phyloP scores from a whole-genome alignment of 2,329 filamentous ascomycete species.

The Monilinia fructicola region DNA sequence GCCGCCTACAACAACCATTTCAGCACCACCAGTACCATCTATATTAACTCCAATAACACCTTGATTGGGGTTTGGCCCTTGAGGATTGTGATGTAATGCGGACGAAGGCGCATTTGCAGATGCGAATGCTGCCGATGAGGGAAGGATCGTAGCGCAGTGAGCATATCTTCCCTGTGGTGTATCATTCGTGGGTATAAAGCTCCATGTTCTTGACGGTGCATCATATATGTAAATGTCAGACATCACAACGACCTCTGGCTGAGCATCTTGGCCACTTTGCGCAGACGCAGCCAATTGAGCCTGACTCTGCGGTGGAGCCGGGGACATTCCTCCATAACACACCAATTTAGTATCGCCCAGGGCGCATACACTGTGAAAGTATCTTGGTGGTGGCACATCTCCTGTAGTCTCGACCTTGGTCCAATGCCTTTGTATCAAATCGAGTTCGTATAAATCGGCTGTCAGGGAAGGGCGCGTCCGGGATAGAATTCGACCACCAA shows the following conservation, averaged over 20 bases:
- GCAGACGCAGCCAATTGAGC: slow-evolving; percentile 48
- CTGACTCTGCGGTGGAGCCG: slow-evolving; percentile 51
- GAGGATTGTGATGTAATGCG: slow-evolving; percentile 85
- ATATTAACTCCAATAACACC: slow-evolving; percentile 85
- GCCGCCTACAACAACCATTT: slow-evolving; percentile 96
- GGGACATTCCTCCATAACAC: slow-evolving; percentile 98
- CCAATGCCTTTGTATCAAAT: slow-evolving; percentile 90
- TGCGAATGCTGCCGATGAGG: slow-evolving; percentile 82
- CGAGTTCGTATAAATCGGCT: slow-evolving; percentile 88
- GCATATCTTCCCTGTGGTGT: slow-evolving; percentile 92
- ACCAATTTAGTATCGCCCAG: slow-evolving; percentile 94
- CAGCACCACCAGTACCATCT: slow-evolving; percentile 86
- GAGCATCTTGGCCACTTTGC: slow-evolving; percentile 56
- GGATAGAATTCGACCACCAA: slow-evolving; percentile 86
- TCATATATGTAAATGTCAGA: slow-evolving; percentile 97
- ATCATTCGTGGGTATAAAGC: slow-evolving; percentile 75
- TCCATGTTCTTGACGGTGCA: slow-evolving; percentile 79
- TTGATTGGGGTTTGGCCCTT: slow-evolving; percentile 79
- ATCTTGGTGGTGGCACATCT: slow-evolving; percentile 84
- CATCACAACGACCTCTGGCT: slow-evolving; percentile 92
- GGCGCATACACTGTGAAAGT: slow-evolving; percentile 95
- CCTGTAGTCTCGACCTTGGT: slow-evolving; percentile 81
- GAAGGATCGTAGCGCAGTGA: slow-evolving; percentile 89
- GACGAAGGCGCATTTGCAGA: slow-evolving; percentile 81
- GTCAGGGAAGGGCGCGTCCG: slow-evolving; percentile 79